Evolutionary conservation across 2,329 filamentous ascomycete species (phyloP).

Genomic region (Curvularia sp.): DNA sequence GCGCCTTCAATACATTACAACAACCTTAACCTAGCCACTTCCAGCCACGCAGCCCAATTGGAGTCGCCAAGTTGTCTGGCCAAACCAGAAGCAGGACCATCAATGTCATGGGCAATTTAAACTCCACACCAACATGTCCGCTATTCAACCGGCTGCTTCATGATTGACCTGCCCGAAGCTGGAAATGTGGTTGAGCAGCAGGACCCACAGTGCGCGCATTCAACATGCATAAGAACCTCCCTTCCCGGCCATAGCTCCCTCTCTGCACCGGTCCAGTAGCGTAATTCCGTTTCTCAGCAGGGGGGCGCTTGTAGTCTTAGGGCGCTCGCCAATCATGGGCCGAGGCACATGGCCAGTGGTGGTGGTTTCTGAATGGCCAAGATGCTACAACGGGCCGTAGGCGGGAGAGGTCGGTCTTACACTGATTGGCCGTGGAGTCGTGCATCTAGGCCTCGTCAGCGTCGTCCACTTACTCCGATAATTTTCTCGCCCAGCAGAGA

Average conservation of each 20-base stretch:
- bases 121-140: not conserved
- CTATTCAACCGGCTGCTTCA: not conserved
- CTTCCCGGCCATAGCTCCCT: conserved; percentile 34
- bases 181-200: conserved; percentile 38
- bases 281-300: conserved; percentile 26
- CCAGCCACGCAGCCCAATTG: conserved; percentile 4
- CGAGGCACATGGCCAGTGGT: not conserved
- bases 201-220: conserved; percentile 34
- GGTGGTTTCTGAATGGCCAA: not conserved
- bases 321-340: conserved; percentile 20
- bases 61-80: not conserved
- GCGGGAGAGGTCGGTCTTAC: not conserved
- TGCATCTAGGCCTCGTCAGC: conserved; percentile 26
- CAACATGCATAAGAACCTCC: conserved; percentile 41
- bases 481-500: not conserved
- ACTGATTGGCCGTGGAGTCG: conserved; percentile 37
- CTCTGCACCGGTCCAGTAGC: conserved; percentile 24
- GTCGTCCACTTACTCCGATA: not conserved
- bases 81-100: not conserved
- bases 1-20: not conserved
- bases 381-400: conserved; percentile 20
- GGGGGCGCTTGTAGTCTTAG: conserved; percentile 30
- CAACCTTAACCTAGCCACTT: not conserved
- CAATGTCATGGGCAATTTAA: not conserved
- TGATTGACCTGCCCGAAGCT: not conserved